These are phyloP conservation scores for Ophiostoma tasmaniense DNA, from an alignment of 2,329 filamentous ascomycete genomes.

Conservation along the genomic window DNA sequence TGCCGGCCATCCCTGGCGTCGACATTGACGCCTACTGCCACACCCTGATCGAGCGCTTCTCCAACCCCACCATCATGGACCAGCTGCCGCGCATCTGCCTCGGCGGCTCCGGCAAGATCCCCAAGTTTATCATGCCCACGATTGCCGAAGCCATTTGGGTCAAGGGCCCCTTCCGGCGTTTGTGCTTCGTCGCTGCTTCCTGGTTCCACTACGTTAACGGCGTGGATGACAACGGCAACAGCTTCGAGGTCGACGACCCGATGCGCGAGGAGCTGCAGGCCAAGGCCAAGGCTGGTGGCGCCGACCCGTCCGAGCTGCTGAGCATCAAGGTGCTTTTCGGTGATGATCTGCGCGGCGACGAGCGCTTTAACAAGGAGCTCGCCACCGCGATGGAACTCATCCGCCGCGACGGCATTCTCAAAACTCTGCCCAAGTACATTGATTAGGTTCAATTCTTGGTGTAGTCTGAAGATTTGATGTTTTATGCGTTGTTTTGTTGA, in stretches of 20 bases:
- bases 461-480: neutral
- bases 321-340: constrained; percentile 41
- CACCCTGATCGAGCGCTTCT: constrained; percentile 46
- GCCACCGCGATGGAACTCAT: constrained; percentile 40
- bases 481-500: neutral
- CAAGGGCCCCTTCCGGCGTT: constrained; percentile 36
- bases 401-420: constrained; percentile 38
- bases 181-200: constrained; percentile 39
- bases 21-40: constrained; percentile 44
- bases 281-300: constrained; percentile 36
- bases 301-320: constrained; percentile 35
- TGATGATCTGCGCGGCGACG: constrained; percentile 40
- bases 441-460: neutral
- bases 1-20: constrained; percentile 42
- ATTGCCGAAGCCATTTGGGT: constrained; percentile 40
- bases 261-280: constrained; percentile 40
- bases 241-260: constrained; percentile 38
- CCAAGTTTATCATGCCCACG: constrained; percentile 42
- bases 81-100: constrained; percentile 44
- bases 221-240: constrained; percentile 39
- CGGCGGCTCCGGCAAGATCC: constrained; percentile 46
- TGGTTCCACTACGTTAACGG: constrained; percentile 46
- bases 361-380: constrained; percentile 40
- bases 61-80: constrained; percentile 49
- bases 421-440: constrained; percentile 40